Evolutionary conservation across 768 basidiomycete species (phyloP), one percentile per base, ranked within the genome.

Genomic region (Podaxis carcinomalis): DNA sequence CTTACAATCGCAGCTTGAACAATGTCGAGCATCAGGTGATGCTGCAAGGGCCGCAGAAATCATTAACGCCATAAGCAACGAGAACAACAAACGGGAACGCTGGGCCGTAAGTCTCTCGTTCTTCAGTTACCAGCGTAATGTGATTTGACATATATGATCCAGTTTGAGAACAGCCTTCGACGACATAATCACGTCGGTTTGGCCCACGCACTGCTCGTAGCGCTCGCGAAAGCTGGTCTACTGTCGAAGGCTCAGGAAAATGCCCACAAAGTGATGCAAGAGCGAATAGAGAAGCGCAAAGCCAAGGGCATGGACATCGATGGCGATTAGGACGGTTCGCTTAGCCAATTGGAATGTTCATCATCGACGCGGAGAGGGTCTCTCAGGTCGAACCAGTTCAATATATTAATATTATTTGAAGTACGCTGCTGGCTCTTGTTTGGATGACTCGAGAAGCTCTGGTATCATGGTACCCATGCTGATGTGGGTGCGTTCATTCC

Each of bases 141-240:
- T 40, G 53, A 47, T 59, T 52, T 65, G 55, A 51, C 25, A 52
- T 64, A 64, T 50, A 21, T 63, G 62, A 64, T 59, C 14, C 66
- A 93, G 90, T 92, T 94, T 63, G 92, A 95, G 74, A 95, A 95
- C 74, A 87, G 89, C 63, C 78, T 94, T 40, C 85, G 93, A 42
- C 80, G 87, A 66, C 93, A 95, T 68, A 96, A 95, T 66, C 90
- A 94, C 70, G 80, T 94, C 51, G 91, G 94, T 36, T 77, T 94
- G 21, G 85, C 87, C 4, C 88, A 93, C 69, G 86, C 84, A 0
- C 75, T 95, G 35, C 73, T 92, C n/a, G 71, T 83, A 19, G 86
- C 84, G 10, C 78, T 95, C 21, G 92, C 91, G 9, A 89, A 88
- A 69, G 81, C 81, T 5, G 89, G 86, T 2, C 80, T 78, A 62